These are phyloP conservation scores for Paecilomyces dactylethromorphus DNA, from an alignment of 2,329 filamentous ascomycete species.

Conservation along the genomic window DNA sequence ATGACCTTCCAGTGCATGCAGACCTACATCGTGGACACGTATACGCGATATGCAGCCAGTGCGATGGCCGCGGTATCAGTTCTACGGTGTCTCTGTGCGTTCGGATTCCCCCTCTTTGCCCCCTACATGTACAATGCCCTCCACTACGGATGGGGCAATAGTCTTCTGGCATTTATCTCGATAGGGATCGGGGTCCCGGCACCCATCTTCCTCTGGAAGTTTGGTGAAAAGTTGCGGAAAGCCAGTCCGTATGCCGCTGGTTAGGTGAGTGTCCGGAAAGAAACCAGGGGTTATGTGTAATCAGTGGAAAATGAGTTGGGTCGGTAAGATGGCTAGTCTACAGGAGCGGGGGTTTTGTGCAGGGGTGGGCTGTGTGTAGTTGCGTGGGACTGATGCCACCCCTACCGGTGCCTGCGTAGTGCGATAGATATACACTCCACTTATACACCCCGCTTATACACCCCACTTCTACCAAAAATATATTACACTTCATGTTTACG, in stretches of 20 bases:
- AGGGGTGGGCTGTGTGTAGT: no score
- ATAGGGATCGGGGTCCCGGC: slow-evolving; percentile 10
- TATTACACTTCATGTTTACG: no score
- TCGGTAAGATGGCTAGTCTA: no score
- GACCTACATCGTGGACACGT: slow-evolving; percentile 26
- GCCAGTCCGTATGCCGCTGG: background rate
- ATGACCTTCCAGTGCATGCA: slow-evolving; percentile 19
- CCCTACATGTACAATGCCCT: slow-evolving; percentile 6
- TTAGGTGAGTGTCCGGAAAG: no score
- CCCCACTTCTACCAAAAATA: no score
- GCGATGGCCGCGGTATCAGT: slow-evolving; percentile 41
- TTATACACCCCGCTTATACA: no score
- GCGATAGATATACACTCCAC: no score
- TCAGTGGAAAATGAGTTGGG: no score
- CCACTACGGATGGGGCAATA: slow-evolving; percentile 31
- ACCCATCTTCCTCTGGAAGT: background rate
- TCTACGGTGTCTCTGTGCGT: slow-evolving; percentile 4
- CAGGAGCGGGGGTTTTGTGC: no score
- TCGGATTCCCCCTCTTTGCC: slow-evolving; percentile 10
- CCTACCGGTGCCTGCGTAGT: no score
- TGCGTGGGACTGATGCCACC: no score
- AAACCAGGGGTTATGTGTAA: no score
- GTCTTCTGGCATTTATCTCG: slow-evolving; percentile 35
- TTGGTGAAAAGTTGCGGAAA: background rate
- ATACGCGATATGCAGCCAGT: slow-evolving; percentile 39